Conservation (phyloP, 73 alveolate species). For the Paramecium sonneborni region DNA sequence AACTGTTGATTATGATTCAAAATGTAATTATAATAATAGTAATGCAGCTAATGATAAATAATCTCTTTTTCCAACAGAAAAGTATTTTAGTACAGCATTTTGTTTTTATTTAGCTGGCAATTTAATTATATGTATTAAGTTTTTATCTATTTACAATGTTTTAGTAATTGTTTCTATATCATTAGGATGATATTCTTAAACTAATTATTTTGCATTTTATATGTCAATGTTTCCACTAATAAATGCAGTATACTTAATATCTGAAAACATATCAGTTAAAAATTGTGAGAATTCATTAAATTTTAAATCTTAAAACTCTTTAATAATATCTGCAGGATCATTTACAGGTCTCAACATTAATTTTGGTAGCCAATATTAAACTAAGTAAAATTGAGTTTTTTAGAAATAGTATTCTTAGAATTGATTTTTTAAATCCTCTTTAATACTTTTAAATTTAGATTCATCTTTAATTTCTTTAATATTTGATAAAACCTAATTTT, state of each 20-base stretch:
- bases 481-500: background rate
- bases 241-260: slow-evolving; percentile 12
- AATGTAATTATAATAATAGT: background rate
- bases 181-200: background rate
- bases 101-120: background rate
- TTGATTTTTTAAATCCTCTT: background rate
- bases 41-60: background rate
- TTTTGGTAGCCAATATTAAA: slow-evolving; percentile 5
- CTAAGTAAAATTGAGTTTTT: background rate
- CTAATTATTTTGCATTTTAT: background rate
- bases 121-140: background rate
- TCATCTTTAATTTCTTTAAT: background rate
- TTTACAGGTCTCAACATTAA: slow-evolving; percentile 37
- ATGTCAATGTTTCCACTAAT: background rate
- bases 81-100: background rate
- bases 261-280: background rate
- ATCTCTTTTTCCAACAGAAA: background rate
- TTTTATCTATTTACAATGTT: background rate
- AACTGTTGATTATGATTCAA: background rate
- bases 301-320: slow-evolving; percentile 1
- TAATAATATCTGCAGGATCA: slow-evolving; percentile 28
- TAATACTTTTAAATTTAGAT: background rate
- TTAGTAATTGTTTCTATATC: background rate
- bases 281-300: background rate
- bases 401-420: background rate